Evolutionary conservation across 2,329 filamentous ascomycete species (phyloP).

Genomic region (Zasmidium cellare): DNA sequence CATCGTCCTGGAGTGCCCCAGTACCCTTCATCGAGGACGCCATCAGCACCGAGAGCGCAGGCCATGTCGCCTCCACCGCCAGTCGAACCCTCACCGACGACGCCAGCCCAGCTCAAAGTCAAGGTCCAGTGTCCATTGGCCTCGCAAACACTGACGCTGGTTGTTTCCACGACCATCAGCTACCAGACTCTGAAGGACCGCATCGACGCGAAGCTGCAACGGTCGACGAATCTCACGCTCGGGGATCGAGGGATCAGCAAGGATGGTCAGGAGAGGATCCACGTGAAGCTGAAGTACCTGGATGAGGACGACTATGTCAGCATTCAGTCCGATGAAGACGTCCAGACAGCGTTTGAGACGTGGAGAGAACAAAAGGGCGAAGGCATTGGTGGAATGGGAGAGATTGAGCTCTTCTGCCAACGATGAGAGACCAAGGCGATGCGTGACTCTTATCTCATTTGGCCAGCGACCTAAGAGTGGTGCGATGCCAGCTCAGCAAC

Average conservation of each 20-base stretch:
- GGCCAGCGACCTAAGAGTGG: not conserved
- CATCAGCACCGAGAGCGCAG: constrained; percentile 35
- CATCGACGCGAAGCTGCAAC: constrained; percentile 90
- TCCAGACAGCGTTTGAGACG: constrained; percentile 91
- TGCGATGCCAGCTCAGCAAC: not conserved
- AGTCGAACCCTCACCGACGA: constrained; percentile 45
- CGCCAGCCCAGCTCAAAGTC: constrained; percentile 77
- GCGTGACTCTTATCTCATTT: not conserved
- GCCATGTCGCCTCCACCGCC: constrained; percentile 14
- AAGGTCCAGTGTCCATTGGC: constrained; percentile 81
- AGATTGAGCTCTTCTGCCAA: constrained; percentile 85
- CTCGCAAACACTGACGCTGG: constrained; percentile 89
- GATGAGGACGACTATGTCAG: constrained; percentile 93
- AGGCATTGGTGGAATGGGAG: constrained; percentile 69
- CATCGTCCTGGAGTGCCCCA: constrained; percentile 20
- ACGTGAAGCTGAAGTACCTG: constrained; percentile 82
- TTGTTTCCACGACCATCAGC: constrained; percentile 91
- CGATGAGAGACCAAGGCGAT: constrained; percentile 34
- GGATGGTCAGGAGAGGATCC: constrained; percentile 33
- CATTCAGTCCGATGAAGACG: constrained; percentile 93
- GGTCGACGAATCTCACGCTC: constrained; percentile 82
- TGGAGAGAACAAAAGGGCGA: constrained; percentile 77
- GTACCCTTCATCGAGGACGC: constrained; percentile 34
- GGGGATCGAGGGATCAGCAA: constrained; percentile 57
- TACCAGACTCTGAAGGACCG: constrained; percentile 92